Base-by-base conservation (phyloP, 1,139 yeast species). In the Taphrina flavorubra region DNA sequence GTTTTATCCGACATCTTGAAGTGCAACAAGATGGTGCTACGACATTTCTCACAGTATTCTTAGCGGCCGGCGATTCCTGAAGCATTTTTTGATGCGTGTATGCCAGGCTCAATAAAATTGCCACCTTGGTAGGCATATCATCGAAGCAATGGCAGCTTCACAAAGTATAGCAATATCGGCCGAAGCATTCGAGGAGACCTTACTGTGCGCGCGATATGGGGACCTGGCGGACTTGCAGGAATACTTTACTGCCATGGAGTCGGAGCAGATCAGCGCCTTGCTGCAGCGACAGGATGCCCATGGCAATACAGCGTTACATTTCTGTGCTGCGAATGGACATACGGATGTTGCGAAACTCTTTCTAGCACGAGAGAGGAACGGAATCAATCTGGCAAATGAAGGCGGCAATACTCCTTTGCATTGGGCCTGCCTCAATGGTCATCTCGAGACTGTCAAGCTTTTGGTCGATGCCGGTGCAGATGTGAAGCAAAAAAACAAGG, bases 311-410 rank as follows among this genome's bases (percentile, higher is more conserved):
- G 89, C 97, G 13, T 80, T 94, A 65, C 99, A 94, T 76, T 90
- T 90, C 92, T 97, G 98, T 0, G 87, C 96, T 44, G 99, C 95
- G 44, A 94, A 94, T 78, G 98, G 97, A 0, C 96, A 92, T 76
- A 14, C 65, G 6, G 73, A 46, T 20, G 51, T 63, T 11, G 67
- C 37, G 44, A 46, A 46, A 42, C 44, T 18, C 20, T 31, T 55
- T 34, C 14, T 53, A 20, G n/a, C 53, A 20, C 6, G 16, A 4
- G 16, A 40, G 47, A 20, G n/a, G 20, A n/a, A 6, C 34, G 67
- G 44, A 6, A 8, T 64, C 31, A 60, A 51, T 63, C 31, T 81
- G 34, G 82, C 81, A 69, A 94, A 94, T 77, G 89, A 85, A 60
- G 86, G 88, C 40, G 98, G 98, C 4, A 94, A 94, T 77, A 92